Evolutionary conservation across 1,139 yeast genomes (phyloP).

Genomic region (Candida tropicalis): DNA sequence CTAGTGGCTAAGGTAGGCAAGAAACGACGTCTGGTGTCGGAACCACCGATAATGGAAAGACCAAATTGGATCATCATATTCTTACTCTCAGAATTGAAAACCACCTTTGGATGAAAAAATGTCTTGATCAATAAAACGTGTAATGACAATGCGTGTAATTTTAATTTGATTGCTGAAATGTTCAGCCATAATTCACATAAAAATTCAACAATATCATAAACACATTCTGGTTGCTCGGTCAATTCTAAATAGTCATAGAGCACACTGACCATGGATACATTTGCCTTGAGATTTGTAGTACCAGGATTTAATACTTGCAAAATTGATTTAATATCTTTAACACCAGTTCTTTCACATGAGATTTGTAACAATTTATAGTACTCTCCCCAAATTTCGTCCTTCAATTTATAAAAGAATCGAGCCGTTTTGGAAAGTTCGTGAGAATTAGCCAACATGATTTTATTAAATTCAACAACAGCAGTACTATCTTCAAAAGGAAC

Average conservation of each 20-base stretch:
- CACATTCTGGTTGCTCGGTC: conserved; percentile 1
- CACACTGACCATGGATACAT: conserved; percentile 26
- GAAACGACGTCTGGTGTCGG: conserved; percentile 69
- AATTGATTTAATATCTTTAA: conserved; percentile 13
- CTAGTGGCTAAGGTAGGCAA: conserved; percentile 58
- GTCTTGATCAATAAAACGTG: conserved; percentile 59
- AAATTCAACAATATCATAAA: conserved; percentile 29
- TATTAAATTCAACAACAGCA: conserved; percentile 21
- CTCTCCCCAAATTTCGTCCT: conserved; percentile 42
- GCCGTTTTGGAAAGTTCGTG: conserved; percentile 25
- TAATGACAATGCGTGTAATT: conserved; percentile 63
- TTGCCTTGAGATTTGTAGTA: conserved; percentile 28
- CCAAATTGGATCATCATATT: conserved; percentile 39
- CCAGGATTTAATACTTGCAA: conserved; percentile 22
- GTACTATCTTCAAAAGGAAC: conserved; percentile 8
- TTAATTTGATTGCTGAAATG: conserved; percentile 61
- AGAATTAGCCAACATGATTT: conserved; percentile 26
- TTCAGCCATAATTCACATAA: conserved; percentile 57
- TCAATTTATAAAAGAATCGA: conserved; percentile 45
- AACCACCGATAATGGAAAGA: conserved; percentile 45
- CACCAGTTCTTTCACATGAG: conserved; percentile 9
- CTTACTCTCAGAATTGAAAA: conserved; percentile 25
- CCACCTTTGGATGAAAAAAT: conserved; percentile 30
- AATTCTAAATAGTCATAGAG: conserved; percentile 16
- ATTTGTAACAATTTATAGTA: conserved; percentile 25